phyloP scores from a whole-genome alignment of 371 early-diverging fungal species.

The Saksenaea vasiformis region DNA sequence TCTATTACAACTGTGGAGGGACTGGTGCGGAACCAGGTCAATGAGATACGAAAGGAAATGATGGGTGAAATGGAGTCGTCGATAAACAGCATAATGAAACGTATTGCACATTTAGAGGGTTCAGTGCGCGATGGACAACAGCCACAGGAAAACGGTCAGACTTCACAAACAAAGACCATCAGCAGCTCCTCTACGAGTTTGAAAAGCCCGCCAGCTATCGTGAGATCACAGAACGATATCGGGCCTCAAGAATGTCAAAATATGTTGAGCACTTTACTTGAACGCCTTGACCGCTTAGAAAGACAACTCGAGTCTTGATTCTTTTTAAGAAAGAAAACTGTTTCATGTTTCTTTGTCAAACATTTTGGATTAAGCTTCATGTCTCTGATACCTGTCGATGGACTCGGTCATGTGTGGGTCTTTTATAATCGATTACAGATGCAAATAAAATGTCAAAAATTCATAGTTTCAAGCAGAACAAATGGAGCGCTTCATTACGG shows the following conservation, averaged over 20 bases:
- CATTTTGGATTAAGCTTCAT: no score
- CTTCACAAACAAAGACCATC: not conserved
- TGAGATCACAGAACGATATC: constrained; percentile 31
- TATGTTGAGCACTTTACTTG: not conserved
- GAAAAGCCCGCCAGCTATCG: constrained; percentile 25
- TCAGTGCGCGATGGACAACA: not conserved
- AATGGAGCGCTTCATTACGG: no score
- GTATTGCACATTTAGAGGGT: constrained; percentile 6
- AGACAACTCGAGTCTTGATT: constrained; percentile 1
- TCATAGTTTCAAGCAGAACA: no score
- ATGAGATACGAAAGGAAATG: constrained; percentile 71
- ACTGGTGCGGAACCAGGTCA: constrained; percentile 70
- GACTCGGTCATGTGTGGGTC: no score
- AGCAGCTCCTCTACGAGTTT: not conserved
- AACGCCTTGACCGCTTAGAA: constrained; percentile 4
- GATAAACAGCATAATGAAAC: constrained; percentile 1
- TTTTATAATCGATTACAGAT: no score
- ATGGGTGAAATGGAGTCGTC: constrained; percentile 36
- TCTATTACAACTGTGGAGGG: constrained; percentile 76
- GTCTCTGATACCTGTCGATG: no score
- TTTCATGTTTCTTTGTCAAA: not conserved
- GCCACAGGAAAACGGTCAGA: not conserved
- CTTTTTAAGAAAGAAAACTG: not conserved
- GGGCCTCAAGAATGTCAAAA: constrained; percentile 11
- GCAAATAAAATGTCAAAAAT: no score